phyloP scores from a whole-genome alignment of 164 flowering plant genomes.

The Berberis thunbergii region DNA sequence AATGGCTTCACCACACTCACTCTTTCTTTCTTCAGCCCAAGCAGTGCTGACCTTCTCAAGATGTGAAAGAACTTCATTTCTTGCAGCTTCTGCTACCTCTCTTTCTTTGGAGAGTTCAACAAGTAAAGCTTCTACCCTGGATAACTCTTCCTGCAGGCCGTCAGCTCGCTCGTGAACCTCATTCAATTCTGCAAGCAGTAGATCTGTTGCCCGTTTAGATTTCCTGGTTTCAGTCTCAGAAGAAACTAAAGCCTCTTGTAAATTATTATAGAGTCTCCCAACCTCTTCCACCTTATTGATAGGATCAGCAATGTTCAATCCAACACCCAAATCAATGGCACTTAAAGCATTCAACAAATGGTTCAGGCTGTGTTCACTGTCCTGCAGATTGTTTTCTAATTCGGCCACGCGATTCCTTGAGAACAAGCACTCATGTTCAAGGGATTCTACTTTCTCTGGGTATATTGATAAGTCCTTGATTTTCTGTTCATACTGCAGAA shows the following conservation, averaged over 20 bases:
- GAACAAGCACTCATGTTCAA: conserved; percentile 44
- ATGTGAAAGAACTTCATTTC: conserved; percentile 49
- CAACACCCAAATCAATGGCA: conserved; percentile 38
- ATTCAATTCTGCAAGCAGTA: conserved; percentile 81
- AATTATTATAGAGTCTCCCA: conserved; percentile 33
- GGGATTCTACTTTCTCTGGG: conserved; percentile 32
- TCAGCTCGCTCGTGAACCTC: conserved; percentile 96
- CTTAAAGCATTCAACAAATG: conserved; percentile 31
- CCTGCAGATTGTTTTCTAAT: conserved; percentile 41
- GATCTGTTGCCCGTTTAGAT: conserved; percentile 78
- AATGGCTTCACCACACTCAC: conserved; percentile 29
- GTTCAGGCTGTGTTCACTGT: conserved; percentile 37
- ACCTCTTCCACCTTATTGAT: conserved; percentile 46
- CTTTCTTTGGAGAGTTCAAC: conserved; percentile 41
- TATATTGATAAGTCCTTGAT: conserved; percentile 35
- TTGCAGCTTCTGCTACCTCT: conserved; percentile 54
- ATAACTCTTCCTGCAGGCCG: conserved; percentile 72
- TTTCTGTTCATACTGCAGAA: conserved; percentile 46
- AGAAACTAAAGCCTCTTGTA: conserved; percentile 34
- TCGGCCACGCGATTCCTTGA: conserved; percentile 48
- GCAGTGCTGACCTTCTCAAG: conserved; percentile 31
- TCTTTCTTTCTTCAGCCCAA: conserved; percentile 34
- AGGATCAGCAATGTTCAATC: conserved; percentile 35
- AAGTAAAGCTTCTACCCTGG: conserved; percentile 32
- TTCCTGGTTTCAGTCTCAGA: conserved; percentile 68